Percentiles rank a stretch among this genome's conserved stretches.
phyloP scores from a whole-genome alignment of 768 basidiomycete species.

The Boletellus emodensis region DNA sequence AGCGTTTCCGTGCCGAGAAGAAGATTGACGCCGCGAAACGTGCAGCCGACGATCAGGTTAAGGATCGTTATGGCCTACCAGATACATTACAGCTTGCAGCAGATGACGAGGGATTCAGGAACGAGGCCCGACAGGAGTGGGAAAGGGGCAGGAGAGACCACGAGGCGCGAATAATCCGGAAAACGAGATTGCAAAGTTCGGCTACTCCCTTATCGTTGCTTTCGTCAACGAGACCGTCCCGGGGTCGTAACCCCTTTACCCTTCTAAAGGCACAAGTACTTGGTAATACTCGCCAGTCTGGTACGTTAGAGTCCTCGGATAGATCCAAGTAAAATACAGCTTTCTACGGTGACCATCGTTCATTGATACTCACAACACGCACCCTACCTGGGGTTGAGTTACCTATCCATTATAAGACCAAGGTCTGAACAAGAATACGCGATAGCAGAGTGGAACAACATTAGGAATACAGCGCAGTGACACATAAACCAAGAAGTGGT shows the following conservation, averaged over 20 bases:
- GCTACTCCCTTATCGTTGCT: conserved; percentile 18
- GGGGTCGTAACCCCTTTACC: conserved; percentile 31
- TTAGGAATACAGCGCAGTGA: conserved; percentile 49
- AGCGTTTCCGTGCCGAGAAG: conserved; percentile 84
- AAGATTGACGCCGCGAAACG: conserved; percentile 68
- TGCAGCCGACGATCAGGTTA: conserved; percentile 65
- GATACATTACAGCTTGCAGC: conserved; percentile 60
- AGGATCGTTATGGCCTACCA: conserved; percentile 74
- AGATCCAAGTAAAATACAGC: conserved; percentile 6
- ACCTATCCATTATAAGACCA: conserved; percentile 31
- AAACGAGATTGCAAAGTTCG: conserved; percentile 39
- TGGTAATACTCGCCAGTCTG: conserved; percentile 47
- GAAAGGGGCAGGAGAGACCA: conserved; percentile 46
- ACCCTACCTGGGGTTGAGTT: conserved; percentile 7
- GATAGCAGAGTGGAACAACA: conserved; percentile 63
- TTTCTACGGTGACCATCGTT: neutral
- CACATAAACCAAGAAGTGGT: conserved; percentile 42
- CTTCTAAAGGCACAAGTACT: conserved; percentile 55
- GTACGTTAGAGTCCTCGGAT: conserved; percentile 23
- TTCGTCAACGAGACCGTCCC: conserved; percentile 17
- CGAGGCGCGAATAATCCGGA: conserved; percentile 44
- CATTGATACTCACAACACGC: conserved; percentile 14
- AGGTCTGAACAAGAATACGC: conserved; percentile 37
- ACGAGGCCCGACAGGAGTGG: conserved; percentile 66
- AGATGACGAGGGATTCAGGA: conserved; percentile 56